Evolutionary conservation across 495 filamentous ascomycete genomes (phyloP).

Genomic region (Aspergillus taichungensis): DNA sequence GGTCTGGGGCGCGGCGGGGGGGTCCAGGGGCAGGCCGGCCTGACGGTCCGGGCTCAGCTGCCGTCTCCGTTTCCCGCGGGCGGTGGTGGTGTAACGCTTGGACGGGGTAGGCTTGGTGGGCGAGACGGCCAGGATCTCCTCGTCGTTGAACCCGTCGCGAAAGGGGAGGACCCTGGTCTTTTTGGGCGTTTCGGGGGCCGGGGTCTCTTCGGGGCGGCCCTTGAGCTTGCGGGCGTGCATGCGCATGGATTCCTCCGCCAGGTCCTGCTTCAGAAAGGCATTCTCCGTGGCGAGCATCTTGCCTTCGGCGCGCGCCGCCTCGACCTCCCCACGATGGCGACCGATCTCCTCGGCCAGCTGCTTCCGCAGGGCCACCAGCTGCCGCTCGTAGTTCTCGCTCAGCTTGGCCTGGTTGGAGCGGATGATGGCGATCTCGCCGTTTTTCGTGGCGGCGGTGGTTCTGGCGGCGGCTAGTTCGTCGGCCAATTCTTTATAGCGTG

Average conservation of each 20-base stretch:
- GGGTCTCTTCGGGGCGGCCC: conserved; percentile 26
- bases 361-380: conserved; percentile 43
- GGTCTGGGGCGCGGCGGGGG: conserved; percentile 23
- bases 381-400: conserved; percentile 47
- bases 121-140: conserved; percentile 53
- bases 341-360: conserved; percentile 45
- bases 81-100: conserved; percentile 50
- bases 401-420: conserved; percentile 52
- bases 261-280: conserved; percentile 55
- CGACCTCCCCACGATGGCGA: conserved; percentile 47
- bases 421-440: conserved; percentile 60
- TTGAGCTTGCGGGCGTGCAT: conserved; percentile 39
- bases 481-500: conserved; percentile 27
- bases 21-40: conserved; percentile 41
- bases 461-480: conserved; percentile 42
- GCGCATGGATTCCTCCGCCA: conserved; percentile 48
- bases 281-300: conserved; percentile 57
- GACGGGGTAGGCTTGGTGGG: conserved; percentile 47
- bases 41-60: conserved; percentile 46
- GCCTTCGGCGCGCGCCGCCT: conserved; percentile 44
- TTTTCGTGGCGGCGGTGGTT: conserved; percentile 41
- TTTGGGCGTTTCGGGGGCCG: conserved; percentile 46
- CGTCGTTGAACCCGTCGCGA: conserved; percentile 66
- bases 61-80: conserved; percentile 55
- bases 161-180: conserved; percentile 46